Evolutionary conservation across 1,284 basidiomycete genomes (phyloP), one percentile per base, ranked within the genome.

Genomic region (Ceratobasidium sp.): DNA sequence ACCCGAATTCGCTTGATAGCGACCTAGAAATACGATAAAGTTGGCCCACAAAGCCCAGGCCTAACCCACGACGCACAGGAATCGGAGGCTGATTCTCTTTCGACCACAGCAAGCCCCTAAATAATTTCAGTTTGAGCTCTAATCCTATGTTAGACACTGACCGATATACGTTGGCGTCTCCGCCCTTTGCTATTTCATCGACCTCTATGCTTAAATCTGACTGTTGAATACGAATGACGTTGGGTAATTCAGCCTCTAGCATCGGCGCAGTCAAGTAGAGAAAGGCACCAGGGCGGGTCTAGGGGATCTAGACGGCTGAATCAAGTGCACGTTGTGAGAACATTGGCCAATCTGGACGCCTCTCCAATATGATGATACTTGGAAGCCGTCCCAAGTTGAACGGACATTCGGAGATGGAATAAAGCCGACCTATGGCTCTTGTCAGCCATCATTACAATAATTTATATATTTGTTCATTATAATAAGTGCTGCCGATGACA

Each of bases 141-240:
- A 26, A 3, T 30, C 23, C 9, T 61, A 16, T 28, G 23, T 16
- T n/a, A 18, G 18, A 61, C 6, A 30, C 65, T 58, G 28, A 58
- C 65, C 53, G 53, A 45, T 43, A 46, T 21, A 70, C 65, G 41
- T 70, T 53, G 4, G 65, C 65, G 18, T 57, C 26, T 12, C 65
- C 65, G 30, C 65, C 65, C 58, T 53, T 57, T 0, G 55, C 65
- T 46, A 70, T n/a, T 4, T 58, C 41, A 39, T 46, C 53, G 18
- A 14, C 53, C 4, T 55, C 39, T 34, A 57, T 10, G 16, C 21
- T 9, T 18, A 57, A n/a, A 36, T 34, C 53, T 18, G 53, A 57
- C 32, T 36, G 30, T n/a, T 3, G 14, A n/a, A 57, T 57, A 34
- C 53, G 32, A 36, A 34, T 9, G 14, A 57, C 32, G 6, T 18